These are phyloP conservation scores for Exophiala spinifera DNA, from an alignment of 2,329 filamentous ascomycete genomes.

Conservation along the genomic window DNA sequence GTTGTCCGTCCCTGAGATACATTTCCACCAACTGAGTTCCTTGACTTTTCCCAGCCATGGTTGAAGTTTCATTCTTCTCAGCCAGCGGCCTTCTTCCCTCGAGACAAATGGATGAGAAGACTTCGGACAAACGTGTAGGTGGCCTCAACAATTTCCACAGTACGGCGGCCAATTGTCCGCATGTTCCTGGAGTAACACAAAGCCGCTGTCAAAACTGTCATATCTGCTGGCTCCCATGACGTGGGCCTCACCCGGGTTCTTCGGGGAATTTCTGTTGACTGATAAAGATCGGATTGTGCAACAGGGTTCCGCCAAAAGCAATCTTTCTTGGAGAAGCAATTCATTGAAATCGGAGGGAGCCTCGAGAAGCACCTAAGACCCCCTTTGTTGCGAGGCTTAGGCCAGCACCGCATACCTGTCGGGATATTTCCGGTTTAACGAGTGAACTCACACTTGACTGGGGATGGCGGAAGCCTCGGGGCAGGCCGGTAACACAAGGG, in stretches of 20 bases:
- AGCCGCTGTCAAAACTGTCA: constrained; percentile 29
- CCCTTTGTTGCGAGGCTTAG: constrained; percentile 10
- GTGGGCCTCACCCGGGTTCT: constrained; percentile 6
- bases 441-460: not conserved
- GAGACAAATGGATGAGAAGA: too few relatives aligned
- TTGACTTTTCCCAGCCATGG: not conserved
- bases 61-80: too few relatives aligned
- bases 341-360: not conserved
- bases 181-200: not conserved
- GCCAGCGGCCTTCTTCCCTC: too few relatives aligned
- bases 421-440: not conserved
- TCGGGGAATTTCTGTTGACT: constrained; percentile 12
- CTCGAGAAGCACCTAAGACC: constrained; percentile 1
- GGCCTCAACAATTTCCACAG: not conserved
- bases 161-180: not conserved
- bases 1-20: too few relatives aligned
- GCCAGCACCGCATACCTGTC: not conserved
- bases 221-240: constrained; percentile 25
- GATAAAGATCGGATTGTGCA: constrained; percentile 10
- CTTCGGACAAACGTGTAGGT: too few relatives aligned
- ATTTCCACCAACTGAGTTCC: too few relatives aligned
- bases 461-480: constrained; percentile 1
- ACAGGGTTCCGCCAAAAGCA: constrained; percentile 1
- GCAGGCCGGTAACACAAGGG: not conserved
- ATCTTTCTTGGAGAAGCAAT: not conserved